Percentiles rank a stretch among this genome's conserved stretches.
phyloP scores from a whole-genome alignment of 1,139 yeast species.

The Debaryomycetaceae sp. region DNA sequence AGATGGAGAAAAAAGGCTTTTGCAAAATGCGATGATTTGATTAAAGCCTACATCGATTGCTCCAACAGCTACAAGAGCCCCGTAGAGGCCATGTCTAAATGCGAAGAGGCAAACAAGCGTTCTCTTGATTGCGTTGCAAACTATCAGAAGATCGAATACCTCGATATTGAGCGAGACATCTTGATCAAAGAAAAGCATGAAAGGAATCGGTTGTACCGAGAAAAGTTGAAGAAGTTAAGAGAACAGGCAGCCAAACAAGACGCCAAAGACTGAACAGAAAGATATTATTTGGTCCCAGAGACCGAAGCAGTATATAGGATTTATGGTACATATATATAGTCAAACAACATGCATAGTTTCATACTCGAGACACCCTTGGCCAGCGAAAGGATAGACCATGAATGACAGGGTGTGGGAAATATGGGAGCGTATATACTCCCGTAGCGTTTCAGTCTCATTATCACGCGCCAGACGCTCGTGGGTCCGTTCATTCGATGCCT shows the following conservation, averaged over 20 bases:
- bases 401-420: too few species aligned
- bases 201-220: slow-evolving; percentile 19
- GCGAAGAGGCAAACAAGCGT: slow-evolving; percentile 30
- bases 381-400: too few species aligned
- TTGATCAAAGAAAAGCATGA: slow-evolving; percentile 55
- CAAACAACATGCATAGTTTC: neutral
- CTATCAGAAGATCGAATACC: slow-evolving; percentile 63
- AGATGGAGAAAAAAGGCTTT: slow-evolving; percentile 77
- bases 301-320: neutral
- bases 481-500: too few species aligned
- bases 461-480: too few species aligned
- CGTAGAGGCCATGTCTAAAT: slow-evolving; percentile 60
- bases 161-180: slow-evolving; percentile 69
- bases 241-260: slow-evolving; percentile 5
- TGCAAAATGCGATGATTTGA: slow-evolving; percentile 65
- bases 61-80: slow-evolving; percentile 41
- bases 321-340: slow-evolving; percentile 1
- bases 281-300: neutral
- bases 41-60: slow-evolving; percentile 46
- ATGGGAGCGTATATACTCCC: too few species aligned
- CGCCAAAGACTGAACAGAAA: neutral
- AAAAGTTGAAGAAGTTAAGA: slow-evolving; percentile 4
- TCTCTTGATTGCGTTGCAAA: slow-evolving; percentile 57
- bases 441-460: too few species aligned
- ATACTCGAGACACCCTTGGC: neutral